A percentile compares a stretch with the other conserved stretches of the same genome.
phyloP scores from a whole-genome alignment of 1,284 basidiomycete genomes.

The Hypsizygus ulmarius region DNA sequence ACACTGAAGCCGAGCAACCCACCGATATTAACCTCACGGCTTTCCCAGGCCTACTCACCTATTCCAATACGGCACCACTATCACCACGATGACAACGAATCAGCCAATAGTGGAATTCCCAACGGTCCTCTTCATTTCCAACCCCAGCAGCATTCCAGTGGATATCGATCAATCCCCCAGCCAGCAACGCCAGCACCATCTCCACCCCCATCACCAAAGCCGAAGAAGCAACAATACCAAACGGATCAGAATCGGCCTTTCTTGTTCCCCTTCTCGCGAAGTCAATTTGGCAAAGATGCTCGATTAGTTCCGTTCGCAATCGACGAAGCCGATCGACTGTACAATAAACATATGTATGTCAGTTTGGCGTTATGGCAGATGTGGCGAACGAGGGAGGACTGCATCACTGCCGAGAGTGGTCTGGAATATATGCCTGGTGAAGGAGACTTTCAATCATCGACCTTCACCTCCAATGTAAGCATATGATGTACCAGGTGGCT shows the following conservation, averaged over 20 bases:
- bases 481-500: constrained; percentile 4
- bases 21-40: constrained; percentile 51
- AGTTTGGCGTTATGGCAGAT: constrained; percentile 90
- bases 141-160: constrained; percentile 41
- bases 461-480: constrained; percentile 43
- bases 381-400: constrained; percentile 94
- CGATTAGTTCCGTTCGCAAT: constrained; percentile 90
- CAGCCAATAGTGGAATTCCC: constrained; percentile 39
- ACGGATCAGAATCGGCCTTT: constrained; percentile 96
- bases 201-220: constrained; percentile 85
- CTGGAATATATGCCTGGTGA: constrained; percentile 76
- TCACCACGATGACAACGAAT: constrained; percentile 73
- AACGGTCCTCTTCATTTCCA: constrained; percentile 45
- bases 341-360: constrained; percentile 88
- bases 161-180: constrained; percentile 57
- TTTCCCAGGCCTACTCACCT: constrained; percentile 90
- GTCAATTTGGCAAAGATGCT: constrained; percentile 43
- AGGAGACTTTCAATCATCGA: constrained; percentile 49
- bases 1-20: constrained; percentile 36
- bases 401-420: constrained; percentile 91
- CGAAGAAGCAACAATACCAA: constrained; percentile 98
- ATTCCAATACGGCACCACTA: constrained; percentile 92
- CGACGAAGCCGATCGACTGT: constrained; percentile 92
- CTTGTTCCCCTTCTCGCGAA: constrained; percentile 88
- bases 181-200: constrained; percentile 86